Evolutionary conservation across 2,329 filamentous ascomycete species (phyloP).

Genomic region (Orbilia quercus): DNA sequence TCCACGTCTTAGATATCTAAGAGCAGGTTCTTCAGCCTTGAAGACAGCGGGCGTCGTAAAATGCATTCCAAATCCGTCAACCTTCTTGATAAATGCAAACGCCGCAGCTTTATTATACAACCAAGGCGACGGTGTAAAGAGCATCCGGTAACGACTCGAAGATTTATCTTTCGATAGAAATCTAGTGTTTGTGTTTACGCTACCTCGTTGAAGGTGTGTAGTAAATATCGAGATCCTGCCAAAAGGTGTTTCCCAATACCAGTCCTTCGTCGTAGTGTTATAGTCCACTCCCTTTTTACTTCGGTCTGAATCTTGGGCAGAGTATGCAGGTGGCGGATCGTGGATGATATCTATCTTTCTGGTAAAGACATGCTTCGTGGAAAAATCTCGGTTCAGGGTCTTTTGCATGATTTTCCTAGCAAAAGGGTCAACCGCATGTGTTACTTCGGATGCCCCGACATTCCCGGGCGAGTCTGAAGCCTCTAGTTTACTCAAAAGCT

Average conservation of each 20-base stretch:
- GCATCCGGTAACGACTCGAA: slow-evolving; percentile 46
- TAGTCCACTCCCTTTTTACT: slow-evolving; percentile 10
- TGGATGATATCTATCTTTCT: not conserved
- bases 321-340: slow-evolving; percentile 42
- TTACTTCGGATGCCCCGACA: slow-evolving; percentile 28
- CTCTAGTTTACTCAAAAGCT: slow-evolving; percentile 34
- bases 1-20: slow-evolving; percentile 38
- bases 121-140: slow-evolving; percentile 51
- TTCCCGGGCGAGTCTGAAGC: slow-evolving; percentile 19
- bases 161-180: slow-evolving; percentile 44
- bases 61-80: slow-evolving; percentile 51
- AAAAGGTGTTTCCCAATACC: slow-evolving; percentile 47
- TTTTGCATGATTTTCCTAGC: slow-evolving; percentile 47
- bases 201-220: slow-evolving; percentile 36
- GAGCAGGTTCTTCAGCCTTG: slow-evolving; percentile 44
- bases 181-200: not conserved
- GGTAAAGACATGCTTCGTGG: slow-evolving; percentile 8
- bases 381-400: slow-evolving; percentile 35
- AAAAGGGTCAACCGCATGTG: slow-evolving; percentile 37
- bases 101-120: slow-evolving; percentile 43
- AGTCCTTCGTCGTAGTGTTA: slow-evolving; percentile 47
- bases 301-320: not conserved
- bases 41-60: slow-evolving; percentile 48
- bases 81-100: slow-evolving; percentile 45
- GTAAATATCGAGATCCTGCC: slow-evolving; percentile 51